Percentiles rank a stretch among this genome's conserved stretches.
These are phyloP conservation scores for Apophysomyces variabilis DNA, from an alignment of 371 early-diverging fungal genomes.

Conservation along the genomic window DNA sequence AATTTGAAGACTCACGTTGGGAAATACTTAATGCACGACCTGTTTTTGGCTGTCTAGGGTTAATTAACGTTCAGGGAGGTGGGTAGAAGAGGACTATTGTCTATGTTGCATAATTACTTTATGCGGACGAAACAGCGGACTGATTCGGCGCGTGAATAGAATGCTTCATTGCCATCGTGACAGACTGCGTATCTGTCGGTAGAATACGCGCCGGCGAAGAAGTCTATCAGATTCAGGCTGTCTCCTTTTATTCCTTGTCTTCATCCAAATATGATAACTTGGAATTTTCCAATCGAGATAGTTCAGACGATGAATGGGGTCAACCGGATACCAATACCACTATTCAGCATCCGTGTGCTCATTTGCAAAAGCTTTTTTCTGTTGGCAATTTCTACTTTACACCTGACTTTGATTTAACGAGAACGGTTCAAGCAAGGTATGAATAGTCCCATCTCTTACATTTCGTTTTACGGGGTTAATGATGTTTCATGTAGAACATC, in stretches of 20 bases:
- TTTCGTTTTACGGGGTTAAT: neutral
- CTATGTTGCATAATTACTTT: conserved; percentile 1
- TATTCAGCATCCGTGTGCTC: conserved; percentile 65
- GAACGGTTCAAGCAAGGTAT: conserved; percentile 68
- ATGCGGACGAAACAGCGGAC: conserved; percentile 7
- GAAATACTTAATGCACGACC: conserved; percentile 58
- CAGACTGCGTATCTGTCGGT: conserved; percentile 66
- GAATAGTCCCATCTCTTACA: neutral
- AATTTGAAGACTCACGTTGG: conserved; percentile 56
- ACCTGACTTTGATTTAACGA: conserved; percentile 75
- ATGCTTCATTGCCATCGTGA: conserved; percentile 74
- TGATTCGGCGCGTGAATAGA: conserved; percentile 44
- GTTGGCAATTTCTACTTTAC: conserved; percentile 81
- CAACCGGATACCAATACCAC: conserved; percentile 29
- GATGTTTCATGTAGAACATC: conserved; percentile 38
- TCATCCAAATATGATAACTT: conserved; percentile 62
- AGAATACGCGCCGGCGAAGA: conserved; percentile 64
- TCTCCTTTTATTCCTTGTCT: conserved; percentile 67
- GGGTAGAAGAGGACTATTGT: conserved; percentile 10
- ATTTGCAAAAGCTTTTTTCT: conserved; percentile 68
- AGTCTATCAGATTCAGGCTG: conserved; percentile 62
- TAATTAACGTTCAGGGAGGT: conserved; percentile 70
- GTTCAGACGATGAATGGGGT: conserved; percentile 36
- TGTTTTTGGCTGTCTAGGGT: conserved; percentile 74
- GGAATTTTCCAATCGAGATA: conserved; percentile 38